A percentile compares a stretch with the other conserved stretches of the same genome.
These are phyloP conservation scores for Chytriomyces sp. DNA, from an alignment of 192 early-diverging fungal genomes.

Conservation along the genomic window DNA sequence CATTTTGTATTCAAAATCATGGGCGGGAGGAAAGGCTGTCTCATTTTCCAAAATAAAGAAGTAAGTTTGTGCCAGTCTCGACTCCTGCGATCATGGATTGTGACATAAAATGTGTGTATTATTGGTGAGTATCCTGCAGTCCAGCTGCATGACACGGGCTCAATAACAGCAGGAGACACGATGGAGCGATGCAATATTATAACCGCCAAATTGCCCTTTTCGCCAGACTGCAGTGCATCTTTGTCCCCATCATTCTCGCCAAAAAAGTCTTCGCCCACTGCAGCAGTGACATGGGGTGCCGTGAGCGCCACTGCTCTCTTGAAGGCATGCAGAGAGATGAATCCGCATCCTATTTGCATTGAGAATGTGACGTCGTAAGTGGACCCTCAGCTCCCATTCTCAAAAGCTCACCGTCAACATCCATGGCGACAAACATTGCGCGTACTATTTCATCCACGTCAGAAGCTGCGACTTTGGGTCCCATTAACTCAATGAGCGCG, in stretches of 20 bases:
- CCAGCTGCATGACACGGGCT: no score
- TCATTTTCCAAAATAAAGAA: no score
- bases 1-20: not conserved
- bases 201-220: constrained; percentile 7
- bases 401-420: constrained; percentile 19
- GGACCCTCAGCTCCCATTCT: not conserved
- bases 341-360: constrained; percentile 37
- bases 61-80: no score
- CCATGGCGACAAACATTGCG: constrained; percentile 38
- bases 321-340: constrained; percentile 34
- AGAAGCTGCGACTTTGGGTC: not conserved
- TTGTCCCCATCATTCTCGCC: constrained; percentile 33
- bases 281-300: constrained; percentile 24
- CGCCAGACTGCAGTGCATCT: constrained; percentile 37
- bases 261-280: constrained; percentile 39
- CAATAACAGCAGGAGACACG: not conserved
- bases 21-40: not conserved
- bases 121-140: no score
- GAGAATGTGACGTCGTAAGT: not conserved
- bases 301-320: constrained; percentile 2
- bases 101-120: no score
- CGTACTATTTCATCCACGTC: constrained; percentile 40
- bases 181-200: not conserved
- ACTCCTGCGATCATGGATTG: no score
- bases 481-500: constrained; percentile 35